A percentile compares a stretch with the other conserved stretches of the same genome.
Evolutionary conservation across 148 eudicot species (phyloP).

Genomic region (Rhododendron ferrugineum): DNA sequence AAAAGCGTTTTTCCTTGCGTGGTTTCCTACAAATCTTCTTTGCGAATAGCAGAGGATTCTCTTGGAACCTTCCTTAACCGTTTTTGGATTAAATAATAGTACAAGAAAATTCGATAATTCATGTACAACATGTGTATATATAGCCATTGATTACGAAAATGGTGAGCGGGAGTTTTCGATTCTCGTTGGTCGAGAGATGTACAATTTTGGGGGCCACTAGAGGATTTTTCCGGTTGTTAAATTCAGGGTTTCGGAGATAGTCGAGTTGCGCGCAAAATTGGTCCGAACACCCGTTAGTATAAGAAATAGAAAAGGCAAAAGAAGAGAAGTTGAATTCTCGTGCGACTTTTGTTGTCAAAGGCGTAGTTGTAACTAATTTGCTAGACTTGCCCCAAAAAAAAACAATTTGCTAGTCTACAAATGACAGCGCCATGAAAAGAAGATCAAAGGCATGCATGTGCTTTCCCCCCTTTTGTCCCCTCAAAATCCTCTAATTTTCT

Average conservation of each 20-base stretch:
- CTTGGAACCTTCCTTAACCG: not conserved
- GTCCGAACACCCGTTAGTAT: no score
- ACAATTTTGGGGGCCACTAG: no score
- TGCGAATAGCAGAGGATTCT: no score
- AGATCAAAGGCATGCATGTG: constrained; percentile 12
- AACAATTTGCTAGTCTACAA: not conserved
- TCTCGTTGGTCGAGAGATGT: not conserved
- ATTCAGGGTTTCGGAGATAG: no score
- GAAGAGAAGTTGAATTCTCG: not conserved
- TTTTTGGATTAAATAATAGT: not conserved
- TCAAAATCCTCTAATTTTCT: not conserved
- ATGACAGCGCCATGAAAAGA: not conserved
- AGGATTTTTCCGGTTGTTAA: no score
- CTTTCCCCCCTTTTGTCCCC: not conserved
- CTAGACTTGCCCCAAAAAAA: not conserved
- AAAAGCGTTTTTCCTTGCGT: no score
- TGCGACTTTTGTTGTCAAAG: not conserved
- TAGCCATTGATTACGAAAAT: no score
- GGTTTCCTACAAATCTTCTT: no score
- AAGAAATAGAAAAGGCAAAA: no score
- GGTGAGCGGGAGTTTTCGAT: not conserved
- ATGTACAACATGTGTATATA: no score
- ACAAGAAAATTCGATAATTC: not conserved
- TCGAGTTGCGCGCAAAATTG: no score
- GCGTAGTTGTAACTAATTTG: constrained; percentile 3